Evolutionary conservation across 768 basidiomycete genomes (phyloP).

Genomic region (Russula vinacea): DNA sequence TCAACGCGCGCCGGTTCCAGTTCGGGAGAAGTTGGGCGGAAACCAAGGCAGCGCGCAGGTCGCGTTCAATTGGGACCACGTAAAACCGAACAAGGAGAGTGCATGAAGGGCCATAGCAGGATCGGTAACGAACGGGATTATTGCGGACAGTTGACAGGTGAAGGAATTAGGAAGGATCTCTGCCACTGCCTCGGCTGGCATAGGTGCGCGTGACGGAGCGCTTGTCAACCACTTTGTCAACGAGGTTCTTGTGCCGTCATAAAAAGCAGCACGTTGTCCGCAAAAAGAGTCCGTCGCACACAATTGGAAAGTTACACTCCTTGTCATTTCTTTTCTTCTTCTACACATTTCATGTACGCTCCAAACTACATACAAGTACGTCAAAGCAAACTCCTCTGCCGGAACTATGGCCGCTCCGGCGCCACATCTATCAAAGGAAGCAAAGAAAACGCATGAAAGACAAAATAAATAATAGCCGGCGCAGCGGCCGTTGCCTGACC

Average conservation of each 20-base stretch:
- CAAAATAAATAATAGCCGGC: slow-evolving; percentile 18
- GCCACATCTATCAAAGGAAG: slow-evolving; percentile 20
- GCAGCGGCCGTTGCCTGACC: slow-evolving; percentile 13
- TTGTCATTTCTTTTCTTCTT: slow-evolving; percentile 9
- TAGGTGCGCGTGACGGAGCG: slow-evolving; percentile 16
- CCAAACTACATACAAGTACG: slow-evolving; percentile 22
- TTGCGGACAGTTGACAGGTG: not conserved
- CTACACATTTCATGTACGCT: slow-evolving; percentile 18
- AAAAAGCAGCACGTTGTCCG: not conserved
- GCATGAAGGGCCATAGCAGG: not conserved
- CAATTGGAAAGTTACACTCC: slow-evolving; percentile 2
- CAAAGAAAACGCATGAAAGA: not conserved
- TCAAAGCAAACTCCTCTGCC: slow-evolving; percentile 8
- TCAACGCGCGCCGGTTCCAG: not conserved
- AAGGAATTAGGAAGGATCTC: not conserved
- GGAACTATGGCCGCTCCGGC: slow-evolving; percentile 7
- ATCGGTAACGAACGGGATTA: not conserved
- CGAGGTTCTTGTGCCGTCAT: not conserved
- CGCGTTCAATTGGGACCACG: not conserved
- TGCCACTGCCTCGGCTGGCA: slow-evolving; percentile 1
- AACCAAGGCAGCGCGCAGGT: not conserved
- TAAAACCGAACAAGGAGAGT: not conserved
- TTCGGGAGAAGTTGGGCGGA: not conserved
- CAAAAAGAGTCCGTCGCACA: not conserved
- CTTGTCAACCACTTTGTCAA: slow-evolving; percentile 1